Evolutionary conservation across 306 rosid genomes (phyloP).

Genomic region (Begonia loranthoides): DNA sequence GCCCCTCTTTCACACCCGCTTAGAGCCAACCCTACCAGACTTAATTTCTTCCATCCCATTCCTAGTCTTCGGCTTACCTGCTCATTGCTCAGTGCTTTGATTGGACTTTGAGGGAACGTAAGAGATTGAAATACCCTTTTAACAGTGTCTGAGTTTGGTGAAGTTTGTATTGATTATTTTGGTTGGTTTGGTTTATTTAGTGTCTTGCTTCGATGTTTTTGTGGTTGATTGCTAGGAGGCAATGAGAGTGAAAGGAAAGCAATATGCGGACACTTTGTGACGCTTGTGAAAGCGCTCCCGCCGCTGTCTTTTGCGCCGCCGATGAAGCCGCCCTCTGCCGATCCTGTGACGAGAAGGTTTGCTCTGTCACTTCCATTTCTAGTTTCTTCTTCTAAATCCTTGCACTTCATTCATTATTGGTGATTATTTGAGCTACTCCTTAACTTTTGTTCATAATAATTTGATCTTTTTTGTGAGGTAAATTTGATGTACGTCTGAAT

Average conservation of each 20-base stretch:
- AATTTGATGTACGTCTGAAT: too few relatives aligned
- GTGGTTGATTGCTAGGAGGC: constrained; percentile 17
- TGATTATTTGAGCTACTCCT: too few relatives aligned
- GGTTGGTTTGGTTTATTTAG: constrained; percentile 1
- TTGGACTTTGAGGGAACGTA: not conserved
- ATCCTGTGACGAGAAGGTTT: constrained; percentile 84
- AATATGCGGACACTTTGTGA: constrained; percentile 98
- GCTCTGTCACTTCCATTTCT: not conserved
- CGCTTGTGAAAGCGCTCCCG: constrained; percentile 94
- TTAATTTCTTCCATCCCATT: not conserved
- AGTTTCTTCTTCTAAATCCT: not conserved
- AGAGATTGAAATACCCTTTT: not conserved
- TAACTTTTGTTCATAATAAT: too few relatives aligned
- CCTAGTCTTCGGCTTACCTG: not conserved
- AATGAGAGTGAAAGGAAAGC: constrained; percentile 45
- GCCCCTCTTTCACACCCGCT: not conserved
- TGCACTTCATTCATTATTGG: not conserved
- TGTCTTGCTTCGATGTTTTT: constrained; percentile 7
- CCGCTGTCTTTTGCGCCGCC: constrained; percentile 93
- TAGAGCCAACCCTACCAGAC: not conserved
- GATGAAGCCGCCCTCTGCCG: constrained; percentile 97
- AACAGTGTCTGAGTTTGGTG: not conserved
- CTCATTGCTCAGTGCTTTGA: not conserved
- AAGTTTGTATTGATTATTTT: not conserved
- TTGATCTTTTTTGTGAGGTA: too few relatives aligned